Conservation (phyloP, 2,329 filamentous ascomycete species). For the Colletotrichum sublineola region DNA sequence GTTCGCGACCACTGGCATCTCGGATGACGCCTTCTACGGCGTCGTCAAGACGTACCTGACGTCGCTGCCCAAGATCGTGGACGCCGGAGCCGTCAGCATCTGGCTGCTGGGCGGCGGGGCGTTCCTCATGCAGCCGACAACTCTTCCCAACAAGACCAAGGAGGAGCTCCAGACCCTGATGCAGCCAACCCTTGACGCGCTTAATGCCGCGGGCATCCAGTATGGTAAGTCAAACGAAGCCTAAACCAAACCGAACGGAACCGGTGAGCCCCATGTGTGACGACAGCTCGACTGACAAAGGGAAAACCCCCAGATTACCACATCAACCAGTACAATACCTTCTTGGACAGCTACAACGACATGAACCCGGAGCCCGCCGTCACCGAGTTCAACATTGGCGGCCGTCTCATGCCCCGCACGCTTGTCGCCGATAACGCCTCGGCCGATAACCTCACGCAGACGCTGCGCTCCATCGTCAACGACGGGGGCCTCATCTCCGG, state of each 20-base stretch:
- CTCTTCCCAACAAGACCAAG: constrained; percentile 57
- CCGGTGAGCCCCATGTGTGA: neutral
- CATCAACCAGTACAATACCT: constrained; percentile 49
- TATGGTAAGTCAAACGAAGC: constrained; percentile 41
- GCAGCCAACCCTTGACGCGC: constrained; percentile 53
- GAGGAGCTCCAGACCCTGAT: constrained; percentile 56
- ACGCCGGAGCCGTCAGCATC: constrained; percentile 36
- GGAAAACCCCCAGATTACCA: constrained; percentile 19
- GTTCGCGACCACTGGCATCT: constrained; percentile 49
- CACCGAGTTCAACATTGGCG: constrained; percentile 39
- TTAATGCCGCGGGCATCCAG: constrained; percentile 44
- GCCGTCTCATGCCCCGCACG: constrained; percentile 30
- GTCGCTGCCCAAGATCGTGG: constrained; percentile 29
- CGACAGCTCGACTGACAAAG: neutral
- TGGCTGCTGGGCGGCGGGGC: constrained; percentile 26
- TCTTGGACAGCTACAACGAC: constrained; percentile 43
- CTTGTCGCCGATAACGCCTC: constrained; percentile 32
- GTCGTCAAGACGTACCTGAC: constrained; percentile 31
- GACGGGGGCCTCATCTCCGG: constrained; percentile 33
- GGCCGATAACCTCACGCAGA: neutral
- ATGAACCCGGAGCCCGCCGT: constrained; percentile 41
- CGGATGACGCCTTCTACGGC: constrained; percentile 45
- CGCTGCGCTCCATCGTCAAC: constrained; percentile 12
- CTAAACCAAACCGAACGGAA: neutral
- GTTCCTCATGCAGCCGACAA: constrained; percentile 49